These are phyloP conservation scores for Globisporangium lucens DNA, from an alignment of 352 stramenopile genomes.

Conservation along the genomic window DNA sequence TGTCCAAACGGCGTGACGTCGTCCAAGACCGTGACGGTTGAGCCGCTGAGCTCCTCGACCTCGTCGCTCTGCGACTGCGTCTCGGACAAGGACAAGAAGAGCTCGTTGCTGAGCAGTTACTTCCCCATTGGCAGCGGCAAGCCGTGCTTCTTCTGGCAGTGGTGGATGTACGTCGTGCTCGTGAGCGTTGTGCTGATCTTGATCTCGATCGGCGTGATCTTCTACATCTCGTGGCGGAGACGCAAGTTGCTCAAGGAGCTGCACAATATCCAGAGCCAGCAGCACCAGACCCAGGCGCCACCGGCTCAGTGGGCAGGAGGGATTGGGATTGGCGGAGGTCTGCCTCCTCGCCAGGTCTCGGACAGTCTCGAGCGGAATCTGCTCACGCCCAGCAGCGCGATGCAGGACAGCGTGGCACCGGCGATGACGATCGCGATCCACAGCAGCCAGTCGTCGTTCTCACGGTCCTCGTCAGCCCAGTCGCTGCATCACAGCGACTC, in stretches of 20 bases:
- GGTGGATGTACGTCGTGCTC: conserved; percentile 87
- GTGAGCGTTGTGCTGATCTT: conserved; percentile 52
- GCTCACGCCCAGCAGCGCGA: conserved; percentile 26
- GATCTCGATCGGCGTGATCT: conserved; percentile 41
- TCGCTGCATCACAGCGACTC: background rate
- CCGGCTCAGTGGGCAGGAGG: background rate
- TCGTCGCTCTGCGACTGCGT: conserved; percentile 68
- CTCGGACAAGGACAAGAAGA: conserved; percentile 48
- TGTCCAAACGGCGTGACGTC: conserved; percentile 73
- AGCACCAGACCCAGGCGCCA: conserved; percentile 13
- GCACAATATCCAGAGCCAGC: conserved; percentile 31
- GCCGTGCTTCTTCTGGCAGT: conserved; percentile 84
- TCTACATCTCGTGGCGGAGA: conserved; percentile 51
- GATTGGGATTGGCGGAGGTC: background rate
- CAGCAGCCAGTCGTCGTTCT: background rate
- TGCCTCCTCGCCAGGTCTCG: conserved; percentile 32
- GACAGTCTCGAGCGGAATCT: conserved; percentile 42
- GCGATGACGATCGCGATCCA: conserved; percentile 24
- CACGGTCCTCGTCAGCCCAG: background rate
- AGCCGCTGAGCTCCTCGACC: conserved; percentile 25
- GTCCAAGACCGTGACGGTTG: conserved; percentile 61
- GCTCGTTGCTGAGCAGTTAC: conserved; percentile 58
- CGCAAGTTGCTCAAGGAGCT: conserved; percentile 47
- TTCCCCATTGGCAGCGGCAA: conserved; percentile 54
- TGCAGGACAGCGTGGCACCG: conserved; percentile 14